These are phyloP conservation scores for Botryotinia convoluta DNA, from an alignment of 2,329 filamentous ascomycete species.

Conservation along the genomic window DNA sequence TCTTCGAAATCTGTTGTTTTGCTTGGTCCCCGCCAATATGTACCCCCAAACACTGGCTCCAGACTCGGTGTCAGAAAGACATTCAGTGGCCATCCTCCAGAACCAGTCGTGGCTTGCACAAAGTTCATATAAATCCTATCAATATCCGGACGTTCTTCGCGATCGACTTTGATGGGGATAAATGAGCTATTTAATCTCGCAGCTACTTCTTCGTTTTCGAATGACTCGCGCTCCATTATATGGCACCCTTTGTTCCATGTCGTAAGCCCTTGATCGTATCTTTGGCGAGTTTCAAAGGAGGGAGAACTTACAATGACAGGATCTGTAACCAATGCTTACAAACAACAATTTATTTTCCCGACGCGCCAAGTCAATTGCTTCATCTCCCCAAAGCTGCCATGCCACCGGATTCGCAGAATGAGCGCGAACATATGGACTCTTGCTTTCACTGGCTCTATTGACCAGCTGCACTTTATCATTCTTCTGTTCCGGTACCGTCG, in stretches of 20 bases:
- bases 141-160: constrained; percentile 90
- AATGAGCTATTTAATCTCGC: constrained; percentile 81
- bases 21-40: constrained; percentile 73
- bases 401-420: constrained; percentile 80
- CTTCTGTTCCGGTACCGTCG: constrained; percentile 22
- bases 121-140: constrained; percentile 99
- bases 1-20: constrained; percentile 46
- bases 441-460: constrained; percentile 59
- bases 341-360: constrained; percentile 86
- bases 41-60: constrained; percentile 92
- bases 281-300: background rate
- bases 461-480: constrained; percentile 39
- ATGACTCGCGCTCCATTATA: constrained; percentile 90
- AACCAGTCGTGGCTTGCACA: constrained; percentile 85
- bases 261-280: background rate
- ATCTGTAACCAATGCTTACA: constrained; percentile 89
- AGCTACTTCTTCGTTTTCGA: constrained; percentile 79
- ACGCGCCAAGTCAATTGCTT: constrained; percentile 73
- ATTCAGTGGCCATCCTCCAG: constrained; percentile 91
- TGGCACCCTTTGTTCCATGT: constrained; percentile 61
- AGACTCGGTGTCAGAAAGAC: constrained; percentile 94
- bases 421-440: constrained; percentile 67
- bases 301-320: constrained; percentile 77
- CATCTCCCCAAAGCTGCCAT: constrained; percentile 85
- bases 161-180: constrained; percentile 87